These are phyloP conservation scores for Solanum hybrid DNA, from an alignment of 305 asterid species.

Conservation along the genomic window DNA sequence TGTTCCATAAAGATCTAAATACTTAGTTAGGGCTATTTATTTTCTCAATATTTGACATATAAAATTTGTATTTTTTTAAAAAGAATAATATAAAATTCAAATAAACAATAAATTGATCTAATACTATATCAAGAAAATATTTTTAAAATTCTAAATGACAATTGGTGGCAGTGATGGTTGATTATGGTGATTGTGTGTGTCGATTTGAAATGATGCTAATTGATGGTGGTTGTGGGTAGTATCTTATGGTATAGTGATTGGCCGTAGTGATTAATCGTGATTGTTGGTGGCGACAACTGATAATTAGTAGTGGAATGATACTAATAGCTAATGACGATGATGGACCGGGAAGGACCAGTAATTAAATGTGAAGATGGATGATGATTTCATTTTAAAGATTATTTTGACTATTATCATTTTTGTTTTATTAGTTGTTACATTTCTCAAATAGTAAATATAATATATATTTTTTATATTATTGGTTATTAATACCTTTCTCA, in stretches of 20 bases:
- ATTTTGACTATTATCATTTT: too few relatives aligned
- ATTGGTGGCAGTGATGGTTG: background rate
- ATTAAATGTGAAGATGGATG: too few relatives aligned
- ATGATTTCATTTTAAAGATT: too few relatives aligned
- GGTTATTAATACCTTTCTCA: too few relatives aligned
- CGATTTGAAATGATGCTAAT: background rate
- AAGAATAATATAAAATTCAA: too few relatives aligned
- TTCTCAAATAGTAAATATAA: too few relatives aligned
- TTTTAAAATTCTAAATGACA: background rate
- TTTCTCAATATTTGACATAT: background rate
- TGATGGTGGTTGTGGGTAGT: background rate
- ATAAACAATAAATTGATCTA: background rate
- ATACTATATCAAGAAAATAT: background rate
- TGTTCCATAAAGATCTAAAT: background rate
- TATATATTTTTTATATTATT: too few relatives aligned
- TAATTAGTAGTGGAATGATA: background rate
- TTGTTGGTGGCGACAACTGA: background rate
- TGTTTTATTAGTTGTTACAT: too few relatives aligned
- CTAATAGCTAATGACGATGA: background rate
- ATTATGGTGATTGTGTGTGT: background rate
- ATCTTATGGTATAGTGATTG: background rate
- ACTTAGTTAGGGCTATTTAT: background rate
- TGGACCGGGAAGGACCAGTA: too few relatives aligned
- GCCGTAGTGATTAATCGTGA: background rate
- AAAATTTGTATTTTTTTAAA: too few relatives aligned